These are phyloP conservation scores for Cyclotella kingstonii DNA, from an alignment of 108 stramenopile genomes.

Conservation along the genomic window DNA sequence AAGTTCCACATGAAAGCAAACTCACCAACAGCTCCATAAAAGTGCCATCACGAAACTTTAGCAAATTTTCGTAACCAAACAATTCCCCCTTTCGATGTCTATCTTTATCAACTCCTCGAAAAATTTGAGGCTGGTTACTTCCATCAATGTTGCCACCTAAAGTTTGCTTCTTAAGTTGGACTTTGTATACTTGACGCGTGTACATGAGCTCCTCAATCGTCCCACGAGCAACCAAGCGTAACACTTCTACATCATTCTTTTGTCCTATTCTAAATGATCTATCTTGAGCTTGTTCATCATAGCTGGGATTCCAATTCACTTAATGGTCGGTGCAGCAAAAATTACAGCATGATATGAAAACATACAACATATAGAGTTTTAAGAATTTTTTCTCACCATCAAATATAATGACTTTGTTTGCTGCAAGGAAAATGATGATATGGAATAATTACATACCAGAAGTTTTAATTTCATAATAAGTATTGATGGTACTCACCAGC, in stretches of 20 bases:
- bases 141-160: slow-evolving; percentile 45
- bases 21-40: slow-evolving; percentile 72
- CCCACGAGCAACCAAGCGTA: slow-evolving; percentile 81
- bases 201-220: slow-evolving; percentile 94
- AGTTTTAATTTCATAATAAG: slow-evolving; percentile 36
- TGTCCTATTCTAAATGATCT: slow-evolving; percentile 88
- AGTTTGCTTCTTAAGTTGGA: slow-evolving; percentile 83
- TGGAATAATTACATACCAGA: background rate
- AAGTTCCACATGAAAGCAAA: no score
- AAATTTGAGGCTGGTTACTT: slow-evolving; percentile 53
- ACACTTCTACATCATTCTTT: slow-evolving; percentile 75
- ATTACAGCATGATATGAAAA: slow-evolving; percentile 18
- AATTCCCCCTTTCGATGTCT: slow-evolving; percentile 75
- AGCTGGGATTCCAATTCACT: slow-evolving; percentile 85
- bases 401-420: slow-evolving; percentile 68
- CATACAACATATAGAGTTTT: slow-evolving; percentile 22
- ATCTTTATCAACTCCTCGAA: slow-evolving; percentile 68
- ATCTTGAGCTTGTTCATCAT: slow-evolving; percentile 80
- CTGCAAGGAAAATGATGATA: slow-evolving; percentile 1
- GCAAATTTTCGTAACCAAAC: slow-evolving; percentile 81
- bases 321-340: no score
- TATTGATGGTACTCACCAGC: slow-evolving; percentile 27
- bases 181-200: slow-evolving; percentile 92
- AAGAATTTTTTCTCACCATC: slow-evolving; percentile 56
- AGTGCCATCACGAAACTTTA: slow-evolving; percentile 75